These are phyloP conservation scores for Margaritispora aquatica DNA, from an alignment of 495 filamentous ascomycete genomes.

Conservation along the genomic window DNA sequence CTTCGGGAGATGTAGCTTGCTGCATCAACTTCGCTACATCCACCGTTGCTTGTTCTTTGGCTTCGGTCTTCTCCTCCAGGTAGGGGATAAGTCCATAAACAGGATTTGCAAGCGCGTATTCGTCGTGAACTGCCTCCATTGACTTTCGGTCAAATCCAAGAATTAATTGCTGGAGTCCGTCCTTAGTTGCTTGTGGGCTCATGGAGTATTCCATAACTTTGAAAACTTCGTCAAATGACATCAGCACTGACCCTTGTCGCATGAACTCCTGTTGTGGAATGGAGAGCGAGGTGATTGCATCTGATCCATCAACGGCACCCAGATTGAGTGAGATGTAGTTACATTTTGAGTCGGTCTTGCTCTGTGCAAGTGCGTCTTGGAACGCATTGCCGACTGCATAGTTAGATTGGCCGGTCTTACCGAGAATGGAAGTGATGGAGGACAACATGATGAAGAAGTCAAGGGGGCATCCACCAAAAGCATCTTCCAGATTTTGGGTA, in stretches of 20 bases:
- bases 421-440: slow-evolving; percentile 52
- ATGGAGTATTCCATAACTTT: slow-evolving; percentile 5
- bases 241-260: neutral
- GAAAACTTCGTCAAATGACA: slow-evolving; percentile 3
- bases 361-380: slow-evolving; percentile 43
- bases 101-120: neutral
- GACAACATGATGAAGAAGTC: slow-evolving; percentile 50
- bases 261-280: slow-evolving; percentile 3
- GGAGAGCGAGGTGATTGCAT: neutral
- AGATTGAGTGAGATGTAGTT: slow-evolving; percentile 1
- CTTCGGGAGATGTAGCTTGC: neutral
- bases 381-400: slow-evolving; percentile 59
- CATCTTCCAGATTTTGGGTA: slow-evolving; percentile 33
- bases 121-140: slow-evolving; percentile 1
- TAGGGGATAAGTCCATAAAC: neutral
- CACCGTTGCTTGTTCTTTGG: neutral
- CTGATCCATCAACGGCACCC: slow-evolving; percentile 3
- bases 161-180: slow-evolving; percentile 2
- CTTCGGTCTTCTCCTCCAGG: neutral
- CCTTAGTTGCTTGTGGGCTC: neutral
- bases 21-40: neutral
- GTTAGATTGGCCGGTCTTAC: slow-evolving; percentile 51
- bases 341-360: neutral
- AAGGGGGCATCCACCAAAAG: slow-evolving; percentile 13
- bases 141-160: slow-evolving; percentile 8